Evolutionary conservation across 2,329 filamentous ascomycete species (phyloP).

Genomic region (Trichoderma koningii): DNA sequence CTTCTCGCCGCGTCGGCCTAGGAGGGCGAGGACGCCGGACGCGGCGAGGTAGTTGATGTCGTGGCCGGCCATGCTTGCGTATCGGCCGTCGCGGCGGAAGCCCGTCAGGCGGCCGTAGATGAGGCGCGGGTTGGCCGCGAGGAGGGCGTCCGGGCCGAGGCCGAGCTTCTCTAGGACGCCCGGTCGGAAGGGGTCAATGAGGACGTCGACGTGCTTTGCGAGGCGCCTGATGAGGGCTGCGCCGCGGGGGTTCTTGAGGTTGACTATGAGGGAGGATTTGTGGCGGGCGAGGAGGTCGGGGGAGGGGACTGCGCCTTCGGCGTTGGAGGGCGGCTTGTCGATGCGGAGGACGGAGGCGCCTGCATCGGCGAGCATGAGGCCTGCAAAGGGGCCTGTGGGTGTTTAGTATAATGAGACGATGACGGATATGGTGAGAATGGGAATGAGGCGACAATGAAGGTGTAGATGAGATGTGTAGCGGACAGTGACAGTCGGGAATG

Average conservation of each 20-base stretch:
- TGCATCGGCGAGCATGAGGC: conserved; percentile 84
- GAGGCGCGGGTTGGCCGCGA: conserved; percentile 69
- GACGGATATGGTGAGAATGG: neutral
- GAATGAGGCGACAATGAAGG: neutral
- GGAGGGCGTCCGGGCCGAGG: conserved; percentile 70
- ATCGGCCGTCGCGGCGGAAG: conserved; percentile 83
- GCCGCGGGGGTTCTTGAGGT: conserved; percentile 71
- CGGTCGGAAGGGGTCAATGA: conserved; percentile 93
- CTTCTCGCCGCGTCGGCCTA: conserved; percentile 68
- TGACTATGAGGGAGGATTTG: conserved; percentile 77
- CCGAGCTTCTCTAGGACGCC: conserved; percentile 85
- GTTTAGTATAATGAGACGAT: neutral
- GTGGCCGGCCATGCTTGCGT: conserved; percentile 85
- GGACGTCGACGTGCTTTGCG: conserved; percentile 70
- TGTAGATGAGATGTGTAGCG: neutral
- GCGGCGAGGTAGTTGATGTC: conserved; percentile 97
- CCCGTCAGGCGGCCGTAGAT: conserved; percentile 87
- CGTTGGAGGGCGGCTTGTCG: conserved; percentile 64
- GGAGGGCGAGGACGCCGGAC: conserved; percentile 73
- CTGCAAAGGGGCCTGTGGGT: conserved; percentile 75
- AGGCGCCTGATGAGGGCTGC: conserved; percentile 67
- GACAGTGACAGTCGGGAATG: too few relatives aligned
- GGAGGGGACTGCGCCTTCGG: conserved; percentile 49
- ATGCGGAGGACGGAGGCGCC: conserved; percentile 86
- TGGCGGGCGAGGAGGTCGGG: conserved; percentile 74